Percentiles rank a stretch among this genome's conserved stretches.
phyloP scores from a whole-genome alignment of 1,284 basidiomycete genomes.

The Ganoderma sinense region DNA sequence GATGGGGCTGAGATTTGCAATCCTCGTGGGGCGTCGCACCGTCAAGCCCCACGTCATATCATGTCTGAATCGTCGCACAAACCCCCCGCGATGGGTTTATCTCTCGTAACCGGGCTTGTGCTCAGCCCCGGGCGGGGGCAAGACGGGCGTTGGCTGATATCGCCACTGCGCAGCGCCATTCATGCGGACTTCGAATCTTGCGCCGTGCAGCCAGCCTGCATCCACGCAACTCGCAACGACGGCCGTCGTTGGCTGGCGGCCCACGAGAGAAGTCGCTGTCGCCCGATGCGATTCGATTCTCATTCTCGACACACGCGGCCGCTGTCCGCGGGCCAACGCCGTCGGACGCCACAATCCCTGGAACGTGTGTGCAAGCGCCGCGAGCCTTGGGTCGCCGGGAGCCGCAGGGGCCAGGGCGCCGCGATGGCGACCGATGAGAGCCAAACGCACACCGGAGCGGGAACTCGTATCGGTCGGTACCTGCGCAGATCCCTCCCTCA shows the following conservation, averaged over 20 bases:
- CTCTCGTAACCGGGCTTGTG: not conserved
- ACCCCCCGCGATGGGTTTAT: not conserved
- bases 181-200: conserved; percentile 2
- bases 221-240: not conserved
- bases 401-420: not conserved
- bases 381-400: not conserved
- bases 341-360: conserved; percentile 5
- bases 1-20: not conserved
- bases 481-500: not conserved
- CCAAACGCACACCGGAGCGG: not conserved
- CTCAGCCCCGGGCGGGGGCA: not conserved
- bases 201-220: not conserved
- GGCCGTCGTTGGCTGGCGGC: not conserved
- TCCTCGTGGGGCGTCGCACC: not conserved
- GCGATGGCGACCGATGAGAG: not conserved
- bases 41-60: not conserved
- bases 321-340: not conserved
- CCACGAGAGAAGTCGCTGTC: not conserved
- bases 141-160: not conserved
- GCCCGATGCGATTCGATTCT: not conserved
- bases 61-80: conserved; percentile 1
- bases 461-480: not conserved
- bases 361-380: not conserved
- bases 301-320: not conserved
- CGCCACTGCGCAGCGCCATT: conserved; percentile 1